Evolutionary conservation across 345 rosid species (phyloP).

Genomic region (Eucalyptus melliodora): DNA sequence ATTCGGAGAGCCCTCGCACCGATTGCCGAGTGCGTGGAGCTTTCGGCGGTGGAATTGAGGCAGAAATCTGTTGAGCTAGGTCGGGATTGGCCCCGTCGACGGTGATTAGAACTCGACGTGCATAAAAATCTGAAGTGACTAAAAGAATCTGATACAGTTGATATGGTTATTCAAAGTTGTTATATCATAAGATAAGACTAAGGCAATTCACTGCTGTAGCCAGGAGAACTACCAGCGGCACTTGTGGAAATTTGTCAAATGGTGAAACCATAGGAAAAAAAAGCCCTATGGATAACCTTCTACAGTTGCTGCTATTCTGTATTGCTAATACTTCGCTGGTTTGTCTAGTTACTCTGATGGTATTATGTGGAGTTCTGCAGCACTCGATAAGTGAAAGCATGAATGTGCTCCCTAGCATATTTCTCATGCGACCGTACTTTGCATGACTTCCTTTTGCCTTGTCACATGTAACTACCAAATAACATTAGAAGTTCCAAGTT

Average conservation of each 20-base stretch:
- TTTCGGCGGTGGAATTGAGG: background rate
- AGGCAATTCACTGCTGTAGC: background rate
- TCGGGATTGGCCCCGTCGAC: background rate
- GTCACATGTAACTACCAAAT: no score
- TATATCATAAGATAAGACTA: no score
- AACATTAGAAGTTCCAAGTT: no score
- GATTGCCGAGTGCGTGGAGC: background rate
- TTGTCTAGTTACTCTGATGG: no score
- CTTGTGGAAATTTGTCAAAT: fast-evolving
- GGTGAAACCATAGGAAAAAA: background rate
- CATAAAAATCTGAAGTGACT: background rate
- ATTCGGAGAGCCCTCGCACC: background rate
- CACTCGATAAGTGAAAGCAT: no score
- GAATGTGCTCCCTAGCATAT: no score
- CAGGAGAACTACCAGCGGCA: background rate
- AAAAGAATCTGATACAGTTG: background rate
- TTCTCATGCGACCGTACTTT: no score
- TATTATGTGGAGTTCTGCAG: fast-evolving
- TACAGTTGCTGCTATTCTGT: no score
- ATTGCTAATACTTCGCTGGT: no score
- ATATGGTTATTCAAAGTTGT: fast-evolving
- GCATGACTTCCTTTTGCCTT: no score
- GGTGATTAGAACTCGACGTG: background rate
- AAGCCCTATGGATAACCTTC: no score
- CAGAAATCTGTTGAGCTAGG: background rate